These are phyloP conservation scores for Chalciporus piperatus DNA, from an alignment of 768 basidiomycete species.

Conservation along the genomic window DNA sequence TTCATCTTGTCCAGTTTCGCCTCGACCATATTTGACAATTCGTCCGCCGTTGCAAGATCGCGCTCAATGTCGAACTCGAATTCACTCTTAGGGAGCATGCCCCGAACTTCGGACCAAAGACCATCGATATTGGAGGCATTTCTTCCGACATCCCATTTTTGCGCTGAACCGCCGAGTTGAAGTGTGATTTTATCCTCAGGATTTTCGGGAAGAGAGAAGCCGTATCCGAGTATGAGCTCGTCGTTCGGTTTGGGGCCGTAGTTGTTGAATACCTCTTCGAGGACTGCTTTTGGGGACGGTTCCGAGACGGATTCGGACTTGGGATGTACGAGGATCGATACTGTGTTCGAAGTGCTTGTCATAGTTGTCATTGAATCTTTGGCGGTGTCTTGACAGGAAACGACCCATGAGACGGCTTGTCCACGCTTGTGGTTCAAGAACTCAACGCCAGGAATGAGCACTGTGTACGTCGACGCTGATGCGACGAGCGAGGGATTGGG, in stretches of 20 bases:
- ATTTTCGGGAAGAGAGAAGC: constrained; percentile 77
- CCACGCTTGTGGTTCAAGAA: constrained; percentile 80
- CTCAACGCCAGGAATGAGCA: constrained; percentile 87
- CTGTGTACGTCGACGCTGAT: constrained; percentile 57
- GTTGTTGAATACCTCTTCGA: constrained; percentile 76
- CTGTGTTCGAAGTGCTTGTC: constrained; percentile 28
- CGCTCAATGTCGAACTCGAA: constrained; percentile 45
- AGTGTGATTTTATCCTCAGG: constrained; percentile 86
- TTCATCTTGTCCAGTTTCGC: constrained; percentile 51
- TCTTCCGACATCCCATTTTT: constrained; percentile 65
- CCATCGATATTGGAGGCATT: constrained; percentile 50
- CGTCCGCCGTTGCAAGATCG: constrained; percentile 64
- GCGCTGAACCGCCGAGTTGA: constrained; percentile 56
- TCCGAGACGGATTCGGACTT: constrained; percentile 21
- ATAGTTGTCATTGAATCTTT: background rate
- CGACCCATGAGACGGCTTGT: constrained; percentile 80
- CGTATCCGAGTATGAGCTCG: constrained; percentile 88
- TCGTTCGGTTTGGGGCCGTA: constrained; percentile 91
- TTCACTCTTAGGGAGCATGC: constrained; percentile 26
- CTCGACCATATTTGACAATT: constrained; percentile 66
- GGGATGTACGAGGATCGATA: constrained; percentile 62
- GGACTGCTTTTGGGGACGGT: constrained; percentile 28
- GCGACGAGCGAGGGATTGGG: constrained; percentile 48
- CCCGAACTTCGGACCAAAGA: constrained; percentile 56
- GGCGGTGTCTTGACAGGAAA: constrained; percentile 37